Conservation (phyloP, 805 yeast species). For the Ogataea pilisensis region DNA sequence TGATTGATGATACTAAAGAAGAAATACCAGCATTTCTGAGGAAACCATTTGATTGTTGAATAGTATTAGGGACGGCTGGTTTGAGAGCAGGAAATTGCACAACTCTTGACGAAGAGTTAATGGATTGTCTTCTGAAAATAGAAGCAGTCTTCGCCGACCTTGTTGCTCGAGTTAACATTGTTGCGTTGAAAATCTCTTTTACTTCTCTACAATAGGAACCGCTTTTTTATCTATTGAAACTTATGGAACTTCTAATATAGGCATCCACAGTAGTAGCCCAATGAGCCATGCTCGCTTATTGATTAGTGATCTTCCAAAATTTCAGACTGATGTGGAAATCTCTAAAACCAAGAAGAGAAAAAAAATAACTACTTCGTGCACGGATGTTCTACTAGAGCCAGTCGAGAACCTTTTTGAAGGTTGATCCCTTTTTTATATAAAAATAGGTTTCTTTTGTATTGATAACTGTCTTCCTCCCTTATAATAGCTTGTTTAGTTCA, state of each 20-base stretch:
- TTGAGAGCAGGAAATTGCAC: background rate
- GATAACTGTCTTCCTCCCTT: background rate
- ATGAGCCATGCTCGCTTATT: too few species aligned
- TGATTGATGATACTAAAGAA: background rate
- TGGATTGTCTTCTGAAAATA: background rate
- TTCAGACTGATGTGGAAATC: too few species aligned
- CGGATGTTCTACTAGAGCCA: too few species aligned
- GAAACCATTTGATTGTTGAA: background rate
- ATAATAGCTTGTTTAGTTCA: too few species aligned
- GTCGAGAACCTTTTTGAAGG: too few species aligned
- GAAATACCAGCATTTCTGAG: too few species aligned
- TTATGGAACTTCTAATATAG: too few species aligned
- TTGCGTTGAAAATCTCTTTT: background rate
- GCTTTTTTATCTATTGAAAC: too few species aligned
- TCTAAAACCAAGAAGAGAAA: background rate
- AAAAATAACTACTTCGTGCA: background rate
- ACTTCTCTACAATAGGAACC: too few species aligned
- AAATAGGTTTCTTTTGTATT: background rate
- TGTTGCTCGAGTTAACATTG: slow-evolving; percentile 7
- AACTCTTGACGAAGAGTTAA: background rate
- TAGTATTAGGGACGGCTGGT: background rate
- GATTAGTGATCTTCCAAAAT: too few species aligned
- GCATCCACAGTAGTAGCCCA: too few species aligned
- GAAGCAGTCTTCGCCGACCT: background rate
- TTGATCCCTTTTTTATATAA: background rate